Conservation (phyloP, 768 basidiomycete species). For the Amanita jacksonii region DNA sequence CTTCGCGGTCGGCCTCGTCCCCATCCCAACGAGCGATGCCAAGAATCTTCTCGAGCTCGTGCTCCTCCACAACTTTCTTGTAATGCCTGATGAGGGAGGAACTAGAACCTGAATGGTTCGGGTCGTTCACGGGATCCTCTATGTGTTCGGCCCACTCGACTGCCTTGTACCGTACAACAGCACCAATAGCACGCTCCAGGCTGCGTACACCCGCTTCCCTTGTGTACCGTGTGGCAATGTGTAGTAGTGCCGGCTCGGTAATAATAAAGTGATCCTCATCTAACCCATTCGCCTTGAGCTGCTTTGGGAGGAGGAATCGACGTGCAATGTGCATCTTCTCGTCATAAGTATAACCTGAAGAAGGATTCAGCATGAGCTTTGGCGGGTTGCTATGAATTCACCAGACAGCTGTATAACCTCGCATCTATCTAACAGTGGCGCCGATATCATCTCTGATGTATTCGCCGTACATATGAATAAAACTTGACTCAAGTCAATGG, state of each 20-base stretch:
- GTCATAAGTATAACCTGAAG: constrained; percentile 68
- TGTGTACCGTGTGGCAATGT: constrained; percentile 74
- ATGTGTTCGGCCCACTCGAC: constrained; percentile 80
- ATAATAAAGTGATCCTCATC: constrained; percentile 49
- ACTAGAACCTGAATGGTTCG: no score
- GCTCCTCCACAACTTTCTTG: constrained; percentile 46
- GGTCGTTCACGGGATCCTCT: constrained; percentile 21
- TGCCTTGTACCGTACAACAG: constrained; percentile 85
- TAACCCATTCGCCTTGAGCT: constrained; percentile 71
- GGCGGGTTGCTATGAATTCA: no score
- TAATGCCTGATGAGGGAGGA: constrained; percentile 43
- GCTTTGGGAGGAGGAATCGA: constrained; percentile 84
- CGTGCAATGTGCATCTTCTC: constrained; percentile 89
- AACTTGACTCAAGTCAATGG: constrained; percentile 80
- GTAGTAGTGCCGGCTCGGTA: constrained; percentile 59
- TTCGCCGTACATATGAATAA: constrained; percentile 93
- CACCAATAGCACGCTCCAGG: constrained; percentile 78
- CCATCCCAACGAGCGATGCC: constrained; percentile 75
- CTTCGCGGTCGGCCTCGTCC: constrained; percentile 70
- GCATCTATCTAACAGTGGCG: constrained; percentile 82
- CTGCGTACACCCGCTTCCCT: constrained; percentile 90
- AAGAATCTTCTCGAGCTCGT: constrained; percentile 76
- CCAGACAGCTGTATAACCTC: constrained; percentile 79
- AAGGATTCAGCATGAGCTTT: no score
- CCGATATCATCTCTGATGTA: constrained; percentile 79